Conservation (phyloP, 1,139 yeast genomes). For the Suhomyces yuchorum region DNA sequence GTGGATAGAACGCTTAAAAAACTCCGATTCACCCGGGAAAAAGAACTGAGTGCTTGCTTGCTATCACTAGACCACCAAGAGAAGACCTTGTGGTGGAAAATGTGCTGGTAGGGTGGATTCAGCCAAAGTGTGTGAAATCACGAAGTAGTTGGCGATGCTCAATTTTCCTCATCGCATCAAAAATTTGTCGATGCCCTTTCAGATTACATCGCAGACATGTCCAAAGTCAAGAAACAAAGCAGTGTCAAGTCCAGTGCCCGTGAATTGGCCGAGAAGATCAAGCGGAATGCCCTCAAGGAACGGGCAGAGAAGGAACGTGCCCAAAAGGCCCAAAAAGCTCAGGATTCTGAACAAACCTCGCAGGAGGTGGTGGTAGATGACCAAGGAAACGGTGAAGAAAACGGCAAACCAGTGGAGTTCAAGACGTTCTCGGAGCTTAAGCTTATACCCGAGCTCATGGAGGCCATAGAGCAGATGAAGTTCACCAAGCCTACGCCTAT, state of each 20-base stretch:
- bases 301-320: conserved; percentile 23
- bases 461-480: conserved; percentile 71
- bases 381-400: conserved; percentile 8
- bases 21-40: not conserved
- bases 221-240: conserved; percentile 15
- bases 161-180: conserved; percentile 1
- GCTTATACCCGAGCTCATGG: conserved; percentile 78
- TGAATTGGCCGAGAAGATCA: conserved; percentile 52
- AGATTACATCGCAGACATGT: conserved; percentile 14
- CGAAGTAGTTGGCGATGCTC: not conserved
- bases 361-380: conserved; percentile 19
- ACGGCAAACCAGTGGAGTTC: conserved; percentile 23
- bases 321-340: conserved; percentile 20
- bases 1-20: not conserved
- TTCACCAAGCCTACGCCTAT: conserved; percentile 82
- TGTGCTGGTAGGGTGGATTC: not conserved
- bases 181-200: conserved; percentile 5
- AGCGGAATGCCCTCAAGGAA: conserved; percentile 47
- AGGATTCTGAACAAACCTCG: conserved; percentile 14
- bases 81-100: not conserved
- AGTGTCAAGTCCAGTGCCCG: conserved; percentile 21
- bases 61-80: not conserved
- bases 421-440: conserved; percentile 52
- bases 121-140: not conserved
- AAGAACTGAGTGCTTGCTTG: not conserved